A percentile compares a stretch with the other conserved stretches of the same genome.
Evolutionary conservation across 352 stramenopile species (phyloP).

Genomic region (Sclerospora graminicola): DNA sequence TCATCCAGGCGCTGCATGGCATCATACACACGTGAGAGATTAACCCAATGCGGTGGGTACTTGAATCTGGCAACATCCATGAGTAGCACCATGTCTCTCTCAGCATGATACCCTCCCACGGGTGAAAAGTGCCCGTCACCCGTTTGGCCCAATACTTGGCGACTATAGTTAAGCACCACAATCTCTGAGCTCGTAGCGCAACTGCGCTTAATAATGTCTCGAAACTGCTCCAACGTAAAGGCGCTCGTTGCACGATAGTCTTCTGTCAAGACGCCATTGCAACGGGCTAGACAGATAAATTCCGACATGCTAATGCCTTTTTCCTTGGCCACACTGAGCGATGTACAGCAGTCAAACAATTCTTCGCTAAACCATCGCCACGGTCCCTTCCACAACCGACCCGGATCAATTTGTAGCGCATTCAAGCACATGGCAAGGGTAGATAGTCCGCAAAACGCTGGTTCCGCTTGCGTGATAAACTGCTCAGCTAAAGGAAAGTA

Average conservation of each 20-base stretch:
- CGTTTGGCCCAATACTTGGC: conserved; percentile 89
- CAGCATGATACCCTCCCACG: conserved; percentile 90
- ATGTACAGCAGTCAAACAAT: conserved; percentile 73
- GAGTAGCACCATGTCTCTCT: conserved; percentile 89
- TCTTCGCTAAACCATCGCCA: conserved; percentile 83
- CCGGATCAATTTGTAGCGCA: conserved; percentile 63
- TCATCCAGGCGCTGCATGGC: conserved; percentile 40
- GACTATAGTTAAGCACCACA: conserved; percentile 89
- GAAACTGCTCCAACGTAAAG: conserved; percentile 41
- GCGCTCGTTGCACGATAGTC: conserved; percentile 27
- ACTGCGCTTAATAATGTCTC: conserved; percentile 58
- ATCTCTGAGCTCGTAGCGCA: conserved; percentile 71
- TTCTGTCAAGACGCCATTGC: conserved; percentile 49
- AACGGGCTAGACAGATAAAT: conserved; percentile 59
- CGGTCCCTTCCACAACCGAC: conserved; percentile 62
- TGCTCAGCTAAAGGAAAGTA: conserved; percentile 91
- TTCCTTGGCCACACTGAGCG: conserved; percentile 56
- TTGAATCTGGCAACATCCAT: conserved; percentile 95
- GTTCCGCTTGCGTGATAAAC: conserved; percentile 88
- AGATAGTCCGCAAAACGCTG: conserved; percentile 84
- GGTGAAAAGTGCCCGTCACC: conserved; percentile 95
- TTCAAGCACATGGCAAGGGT: conserved; percentile 80
- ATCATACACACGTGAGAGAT: conserved; percentile 38
- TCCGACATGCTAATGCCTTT: conserved; percentile 61
- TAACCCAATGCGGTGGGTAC: conserved; percentile 88